Percentiles rank a stretch among this genome's conserved stretches.
Evolutionary conservation across 176 grass and related monocot genomes (phyloP).

Genomic region (Tillandsia fasciculata): DNA sequence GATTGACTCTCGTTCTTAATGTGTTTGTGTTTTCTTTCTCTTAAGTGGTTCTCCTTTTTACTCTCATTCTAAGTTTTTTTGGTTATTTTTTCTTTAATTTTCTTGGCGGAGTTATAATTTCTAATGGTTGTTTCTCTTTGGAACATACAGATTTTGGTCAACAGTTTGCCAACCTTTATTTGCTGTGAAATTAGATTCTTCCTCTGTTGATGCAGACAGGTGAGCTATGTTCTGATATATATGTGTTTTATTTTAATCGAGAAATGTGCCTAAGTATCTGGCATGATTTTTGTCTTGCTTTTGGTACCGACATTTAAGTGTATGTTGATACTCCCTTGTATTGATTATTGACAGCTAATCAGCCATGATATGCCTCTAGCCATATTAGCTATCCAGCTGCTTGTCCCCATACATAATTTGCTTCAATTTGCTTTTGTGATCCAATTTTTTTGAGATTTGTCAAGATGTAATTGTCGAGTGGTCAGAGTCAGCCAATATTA

Average conservation of each 20-base stretch:
- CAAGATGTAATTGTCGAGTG: too few species aligned
- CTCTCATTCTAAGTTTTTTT: background rate
- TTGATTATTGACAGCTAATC: background rate
- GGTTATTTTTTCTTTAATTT: slow-evolving; percentile 7
- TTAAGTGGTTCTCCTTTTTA: background rate
- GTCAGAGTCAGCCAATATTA: too few species aligned
- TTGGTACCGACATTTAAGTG: background rate
- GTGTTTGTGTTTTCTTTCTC: too few species aligned
- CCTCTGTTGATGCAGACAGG: slow-evolving; percentile 38
- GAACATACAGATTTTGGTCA: slow-evolving; percentile 66
- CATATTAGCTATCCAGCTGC: background rate
- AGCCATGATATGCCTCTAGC: background rate
- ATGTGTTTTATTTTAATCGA: background rate
- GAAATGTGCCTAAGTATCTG: too few species aligned
- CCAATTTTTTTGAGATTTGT: too few species aligned
- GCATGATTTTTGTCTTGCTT: too few species aligned
- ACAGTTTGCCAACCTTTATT: slow-evolving; percentile 43
- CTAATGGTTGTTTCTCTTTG: slow-evolving; percentile 27
- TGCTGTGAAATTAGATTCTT: slow-evolving; percentile 41
- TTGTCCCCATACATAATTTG: too few species aligned
- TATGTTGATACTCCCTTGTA: background rate
- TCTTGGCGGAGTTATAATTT: slow-evolving; percentile 12
- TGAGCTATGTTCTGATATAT: slow-evolving; percentile 24
- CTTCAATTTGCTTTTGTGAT: too few species aligned
- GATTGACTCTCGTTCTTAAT: too few species aligned